A percentile compares a stretch with the other conserved stretches of the same genome.
Conservation (phyloP, 805 yeast species). For the Yarrowia keelungensis region DNA sequence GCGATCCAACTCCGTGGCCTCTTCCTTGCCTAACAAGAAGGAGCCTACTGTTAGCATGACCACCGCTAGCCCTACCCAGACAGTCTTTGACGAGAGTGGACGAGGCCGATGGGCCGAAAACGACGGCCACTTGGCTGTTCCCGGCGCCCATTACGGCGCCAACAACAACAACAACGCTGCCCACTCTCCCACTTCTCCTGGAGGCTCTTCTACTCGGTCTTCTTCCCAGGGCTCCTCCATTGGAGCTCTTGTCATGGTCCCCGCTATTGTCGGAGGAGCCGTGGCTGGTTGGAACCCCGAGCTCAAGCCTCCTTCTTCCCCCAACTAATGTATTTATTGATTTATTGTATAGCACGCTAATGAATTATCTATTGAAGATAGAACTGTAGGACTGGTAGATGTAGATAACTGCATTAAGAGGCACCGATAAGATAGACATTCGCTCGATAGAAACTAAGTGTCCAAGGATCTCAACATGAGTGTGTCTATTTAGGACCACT, state of each 20-base stretch:
- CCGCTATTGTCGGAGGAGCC: conserved; percentile 64
- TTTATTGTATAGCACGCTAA: conserved; percentile 34
- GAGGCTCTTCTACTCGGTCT: conserved; percentile 43
- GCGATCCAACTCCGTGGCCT: conserved; percentile 40
- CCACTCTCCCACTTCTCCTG: conserved; percentile 25
- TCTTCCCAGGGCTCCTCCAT: conserved; percentile 45
- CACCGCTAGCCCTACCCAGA: conserved; percentile 32
- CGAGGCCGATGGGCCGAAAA: conserved; percentile 34
- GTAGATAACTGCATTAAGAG: too few relatives aligned
- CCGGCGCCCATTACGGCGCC: conserved; percentile 36
- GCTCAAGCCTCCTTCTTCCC: conserved; percentile 9
- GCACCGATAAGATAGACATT: too few relatives aligned
- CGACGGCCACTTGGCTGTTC: conserved; percentile 43
- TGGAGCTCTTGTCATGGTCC: conserved; percentile 59
- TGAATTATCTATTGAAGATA: not conserved
- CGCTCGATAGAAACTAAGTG: too few relatives aligned
- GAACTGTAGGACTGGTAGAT: not conserved
- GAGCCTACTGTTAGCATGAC: conserved; percentile 34
- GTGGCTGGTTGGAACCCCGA: conserved; percentile 58
- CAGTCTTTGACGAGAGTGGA: conserved; percentile 15
- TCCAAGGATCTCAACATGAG: too few relatives aligned
- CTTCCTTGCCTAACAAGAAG: conserved; percentile 42
- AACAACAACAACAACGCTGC: conserved; percentile 1
- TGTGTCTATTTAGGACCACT: too few relatives aligned
- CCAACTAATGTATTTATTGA: conserved; percentile 30